phyloP scores from a whole-genome alignment of 768 basidiomycete species.

The Neoboletus subvelutipes region DNA sequence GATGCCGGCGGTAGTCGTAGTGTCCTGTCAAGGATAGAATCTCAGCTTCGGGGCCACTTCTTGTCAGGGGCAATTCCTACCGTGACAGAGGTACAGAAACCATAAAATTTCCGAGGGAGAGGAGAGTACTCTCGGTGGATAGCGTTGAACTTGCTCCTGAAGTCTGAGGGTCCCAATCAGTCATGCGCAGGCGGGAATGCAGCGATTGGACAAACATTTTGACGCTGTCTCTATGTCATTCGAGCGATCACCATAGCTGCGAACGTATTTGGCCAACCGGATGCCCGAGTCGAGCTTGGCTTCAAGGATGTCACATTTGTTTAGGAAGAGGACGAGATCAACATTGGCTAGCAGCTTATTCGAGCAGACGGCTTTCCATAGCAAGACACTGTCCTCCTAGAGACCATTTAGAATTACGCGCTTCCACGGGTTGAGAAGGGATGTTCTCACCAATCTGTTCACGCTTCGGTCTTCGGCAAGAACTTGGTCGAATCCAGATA shows the following conservation, averaged over 20 bases:
- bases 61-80: constrained; percentile 32
- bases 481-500: constrained; percentile 57
- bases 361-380: constrained; percentile 73
- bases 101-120: constrained; percentile 71
- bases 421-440: background rate
- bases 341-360: constrained; percentile 71
- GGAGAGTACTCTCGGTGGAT: constrained; percentile 78
- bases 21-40: constrained; percentile 45
- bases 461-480: constrained; percentile 51
- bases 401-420: background rate
- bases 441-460: constrained; percentile 44
- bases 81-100: constrained; percentile 76
- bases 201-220: constrained; percentile 49
- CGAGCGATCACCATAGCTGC: constrained; percentile 64
- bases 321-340: constrained; percentile 76
- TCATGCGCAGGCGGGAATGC: background rate
- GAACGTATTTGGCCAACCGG: constrained; percentile 63
- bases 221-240: constrained; percentile 71
- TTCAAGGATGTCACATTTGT: constrained; percentile 77
- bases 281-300: constrained; percentile 65
- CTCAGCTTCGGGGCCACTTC: background rate
- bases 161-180: constrained; percentile 42
- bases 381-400: constrained; percentile 72
- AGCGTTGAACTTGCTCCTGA: constrained; percentile 68
- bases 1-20: constrained; percentile 70